Conservation (phyloP, 139 green algal species). For the Micromonas commoda region DNA sequence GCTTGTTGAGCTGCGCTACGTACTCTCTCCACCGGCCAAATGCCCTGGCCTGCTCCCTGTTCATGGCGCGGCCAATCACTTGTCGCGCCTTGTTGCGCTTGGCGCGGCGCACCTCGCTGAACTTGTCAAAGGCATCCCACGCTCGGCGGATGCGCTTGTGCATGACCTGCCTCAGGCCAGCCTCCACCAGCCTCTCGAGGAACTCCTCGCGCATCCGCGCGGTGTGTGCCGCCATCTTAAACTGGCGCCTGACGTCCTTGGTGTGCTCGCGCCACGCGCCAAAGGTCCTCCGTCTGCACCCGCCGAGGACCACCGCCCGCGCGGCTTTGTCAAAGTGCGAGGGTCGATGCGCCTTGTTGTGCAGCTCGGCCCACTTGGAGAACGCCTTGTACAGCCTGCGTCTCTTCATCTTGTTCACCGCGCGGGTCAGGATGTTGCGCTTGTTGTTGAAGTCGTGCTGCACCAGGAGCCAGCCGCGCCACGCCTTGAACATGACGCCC, state of each 20-base stretch:
- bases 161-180: background rate
- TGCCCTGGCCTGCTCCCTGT: background rate
- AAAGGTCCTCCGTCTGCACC: background rate
- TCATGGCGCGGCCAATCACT: background rate
- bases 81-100: background rate
- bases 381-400: background rate
- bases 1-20: background rate
- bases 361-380: background rate
- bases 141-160: background rate
- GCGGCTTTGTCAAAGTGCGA: background rate
- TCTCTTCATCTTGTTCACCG: background rate
- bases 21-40: background rate
- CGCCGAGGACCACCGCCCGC: background rate
- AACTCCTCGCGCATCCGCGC: background rate
- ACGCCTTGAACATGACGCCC: background rate
- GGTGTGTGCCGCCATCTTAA: background rate
- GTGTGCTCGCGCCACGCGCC: background rate
- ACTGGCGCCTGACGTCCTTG: background rate
- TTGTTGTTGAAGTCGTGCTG: background rate
- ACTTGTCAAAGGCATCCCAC: background rate
- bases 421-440: background rate
- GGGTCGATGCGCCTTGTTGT: background rate
- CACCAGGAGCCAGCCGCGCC: background rate
- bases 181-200: background rate
- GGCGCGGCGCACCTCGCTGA: background rate